Evolutionary conservation across 345 rosid genomes (phyloP), one percentile per base, ranked within the genome.

Genomic region (Microcos paniculata): DNA sequence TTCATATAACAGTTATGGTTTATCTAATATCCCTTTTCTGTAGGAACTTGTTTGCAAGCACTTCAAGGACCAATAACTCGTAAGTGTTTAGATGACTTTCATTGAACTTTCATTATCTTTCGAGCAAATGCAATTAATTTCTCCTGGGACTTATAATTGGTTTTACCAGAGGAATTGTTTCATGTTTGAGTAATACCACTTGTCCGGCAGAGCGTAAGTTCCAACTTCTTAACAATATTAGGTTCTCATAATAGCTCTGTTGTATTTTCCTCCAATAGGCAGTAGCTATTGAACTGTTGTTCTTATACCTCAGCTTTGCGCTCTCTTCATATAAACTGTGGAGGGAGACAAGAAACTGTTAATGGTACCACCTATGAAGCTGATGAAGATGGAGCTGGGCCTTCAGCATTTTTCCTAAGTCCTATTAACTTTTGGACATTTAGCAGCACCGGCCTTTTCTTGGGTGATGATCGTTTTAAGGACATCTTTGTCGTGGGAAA

Each of bases 391-490:
- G 70, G 46, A 38, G 87, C 85, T 28, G 91, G 88, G 52, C 79
- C 88, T 43, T 81, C 86, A 73, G 74, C 66, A 62, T 84, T 74
- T 14, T 4, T 65, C 7, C 4, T 21, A 18, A 40, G 71, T 42
- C n/a, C 33, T 19, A 52, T 28, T 62, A 64, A 76, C n/a, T n/a
- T n/a, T 24, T 88, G 91, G 91, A 89, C 81, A 73, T 65, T 83
- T 19, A 84, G 92, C 74, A 89, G 84, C 80, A 87, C 87, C 2
- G 92, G 92, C 1, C 63, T 82, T 80, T 89, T 85, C 84, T 53
- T 72, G 82, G 88, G 80, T 26, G 81, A 84, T 24, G 45, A 82
- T 63, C 74, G 53, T n/a, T 66, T 31, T 24, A 61, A 71, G 24
- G 84, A 84, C 62, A 53, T 49, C 28, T 68, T 77, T 15, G 80